A percentile compares a stretch with the other conserved stretches of the same genome.
Conservation (phyloP, 352 stramenopile genomes). For the Globisporangium echinulatum region DNA sequence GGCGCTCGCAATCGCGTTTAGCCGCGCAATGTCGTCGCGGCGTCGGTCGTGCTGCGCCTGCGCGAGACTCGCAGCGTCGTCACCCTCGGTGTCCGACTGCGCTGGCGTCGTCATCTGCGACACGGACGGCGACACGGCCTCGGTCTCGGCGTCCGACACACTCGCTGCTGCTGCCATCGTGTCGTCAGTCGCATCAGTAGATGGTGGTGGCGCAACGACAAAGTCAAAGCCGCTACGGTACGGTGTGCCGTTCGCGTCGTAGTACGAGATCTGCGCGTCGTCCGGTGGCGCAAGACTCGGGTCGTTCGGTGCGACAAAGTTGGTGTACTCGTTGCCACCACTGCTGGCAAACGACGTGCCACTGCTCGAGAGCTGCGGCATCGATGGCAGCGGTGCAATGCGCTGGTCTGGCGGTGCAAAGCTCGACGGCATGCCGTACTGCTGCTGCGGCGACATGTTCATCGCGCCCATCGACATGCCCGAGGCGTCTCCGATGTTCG, state of each 20-base stretch:
- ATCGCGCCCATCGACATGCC: constrained; percentile 9
- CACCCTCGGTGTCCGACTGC: constrained; percentile 58
- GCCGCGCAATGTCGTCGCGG: constrained; percentile 14
- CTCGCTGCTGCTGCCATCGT: constrained; percentile 2
- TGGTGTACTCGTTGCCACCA: constrained; percentile 9
- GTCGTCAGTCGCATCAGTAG: neutral
- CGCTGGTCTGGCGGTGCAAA: constrained; percentile 10
- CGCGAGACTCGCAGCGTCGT: constrained; percentile 19
- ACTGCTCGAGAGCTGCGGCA: constrained; percentile 3
- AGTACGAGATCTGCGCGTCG: constrained; percentile 52
- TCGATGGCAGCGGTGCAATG: constrained; percentile 9
- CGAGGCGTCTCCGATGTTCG: constrained; percentile 2
- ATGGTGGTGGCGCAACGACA: constrained; percentile 20
- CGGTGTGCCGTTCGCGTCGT: constrained; percentile 56
- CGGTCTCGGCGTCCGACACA: constrained; percentile 54
- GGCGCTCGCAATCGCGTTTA: constrained; percentile 26
- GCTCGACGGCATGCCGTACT: constrained; percentile 1
- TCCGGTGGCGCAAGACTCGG: constrained; percentile 25
- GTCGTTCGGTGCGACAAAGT: constrained; percentile 60
- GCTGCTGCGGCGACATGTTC: constrained; percentile 5
- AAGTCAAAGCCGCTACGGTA: constrained; percentile 56
- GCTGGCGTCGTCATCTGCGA: constrained; percentile 65
- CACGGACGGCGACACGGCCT: constrained; percentile 44
- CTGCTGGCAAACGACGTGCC: neutral
- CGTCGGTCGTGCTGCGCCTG: constrained; percentile 26